Percentiles rank a stretch among this genome's conserved stretches.
phyloP scores from a whole-genome alignment of 345 rosid genomes.

The Eucalyptus microcorys region DNA sequence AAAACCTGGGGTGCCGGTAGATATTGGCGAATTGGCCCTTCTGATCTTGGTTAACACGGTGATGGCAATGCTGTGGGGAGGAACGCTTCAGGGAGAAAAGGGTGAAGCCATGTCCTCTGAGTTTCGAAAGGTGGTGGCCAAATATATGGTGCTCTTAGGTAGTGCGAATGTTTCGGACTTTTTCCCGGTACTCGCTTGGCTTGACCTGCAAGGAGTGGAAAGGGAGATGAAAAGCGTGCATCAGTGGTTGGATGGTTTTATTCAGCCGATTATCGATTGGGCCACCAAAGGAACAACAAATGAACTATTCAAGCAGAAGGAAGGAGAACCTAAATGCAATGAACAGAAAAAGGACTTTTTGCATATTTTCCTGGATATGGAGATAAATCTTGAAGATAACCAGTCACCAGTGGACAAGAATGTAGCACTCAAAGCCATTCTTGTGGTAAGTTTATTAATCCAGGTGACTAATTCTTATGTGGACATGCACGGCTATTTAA shows the following conservation, averaged over 20 bases:
- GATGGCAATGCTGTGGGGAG: slow-evolving; percentile 29
- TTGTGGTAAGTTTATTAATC: neutral
- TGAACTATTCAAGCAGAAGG: neutral
- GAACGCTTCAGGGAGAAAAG: slow-evolving; percentile 1
- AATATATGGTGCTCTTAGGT: slow-evolving; percentile 4
- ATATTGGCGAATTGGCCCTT: slow-evolving; percentile 14
- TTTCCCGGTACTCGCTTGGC: slow-evolving; percentile 19
- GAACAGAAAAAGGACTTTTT: neutral
- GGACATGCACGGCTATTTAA: neutral
- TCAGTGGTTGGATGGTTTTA: neutral
- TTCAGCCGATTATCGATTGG: slow-evolving; percentile 4
- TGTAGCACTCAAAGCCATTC: neutral
- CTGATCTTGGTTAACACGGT: neutral
- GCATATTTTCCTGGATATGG: neutral
- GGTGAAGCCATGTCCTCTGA: neutral
- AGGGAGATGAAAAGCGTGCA: neutral
- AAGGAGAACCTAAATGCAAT: neutral
- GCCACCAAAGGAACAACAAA: neutral
- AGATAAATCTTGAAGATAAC: neutral
- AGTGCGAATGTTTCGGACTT: slow-evolving; percentile 32
- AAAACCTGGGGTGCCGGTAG: neutral
- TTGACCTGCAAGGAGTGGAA: slow-evolving; percentile 33
- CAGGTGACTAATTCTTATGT: neutral
- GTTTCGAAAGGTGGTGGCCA: neutral
- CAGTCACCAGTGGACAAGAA: neutral